A percentile compares a stretch with the other conserved stretches of the same genome.
Conservation (phyloP, 2,329 filamentous ascomycete genomes). For the Monosporascus sp. region DNA sequence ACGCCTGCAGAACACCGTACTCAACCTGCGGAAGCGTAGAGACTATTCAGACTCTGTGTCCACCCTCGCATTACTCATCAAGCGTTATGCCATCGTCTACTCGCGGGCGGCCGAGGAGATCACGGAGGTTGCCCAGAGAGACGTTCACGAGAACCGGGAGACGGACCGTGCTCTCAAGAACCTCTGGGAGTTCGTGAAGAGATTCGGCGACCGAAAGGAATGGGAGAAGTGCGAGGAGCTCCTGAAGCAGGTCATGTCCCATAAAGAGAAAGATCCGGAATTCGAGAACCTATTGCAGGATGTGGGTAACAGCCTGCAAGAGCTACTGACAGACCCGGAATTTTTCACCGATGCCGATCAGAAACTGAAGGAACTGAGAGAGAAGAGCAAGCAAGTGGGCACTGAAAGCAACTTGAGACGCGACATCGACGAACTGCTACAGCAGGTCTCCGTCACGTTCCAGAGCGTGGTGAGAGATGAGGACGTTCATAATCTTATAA, state of each 20-base stretch:
- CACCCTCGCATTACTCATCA: constrained; percentile 67
- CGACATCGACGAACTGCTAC: constrained; percentile 68
- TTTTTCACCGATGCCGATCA: constrained; percentile 73
- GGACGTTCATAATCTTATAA: constrained; percentile 64
- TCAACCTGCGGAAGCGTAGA: constrained; percentile 66
- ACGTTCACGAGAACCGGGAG: constrained; percentile 67
- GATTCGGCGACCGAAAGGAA: constrained; percentile 66
- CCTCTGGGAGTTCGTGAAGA: constrained; percentile 74
- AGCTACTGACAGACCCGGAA: constrained; percentile 76
- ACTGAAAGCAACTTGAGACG: constrained; percentile 62
- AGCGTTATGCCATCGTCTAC: constrained; percentile 74
- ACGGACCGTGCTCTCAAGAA: constrained; percentile 71
- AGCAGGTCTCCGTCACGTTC: constrained; percentile 63
- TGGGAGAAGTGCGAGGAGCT: constrained; percentile 71
- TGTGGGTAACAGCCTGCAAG: constrained; percentile 68
- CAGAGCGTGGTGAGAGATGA: constrained; percentile 65
- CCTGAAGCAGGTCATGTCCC: constrained; percentile 66
- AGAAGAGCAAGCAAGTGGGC: constrained; percentile 57
- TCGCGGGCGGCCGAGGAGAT: constrained; percentile 67
- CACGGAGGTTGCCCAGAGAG: constrained; percentile 60
- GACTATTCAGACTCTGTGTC: constrained; percentile 88
- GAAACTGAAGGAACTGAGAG: constrained; percentile 45
- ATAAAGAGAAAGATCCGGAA: constrained; percentile 71
- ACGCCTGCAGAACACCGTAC: constrained; percentile 70
- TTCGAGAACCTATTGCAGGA: constrained; percentile 75